Evolutionary conservation across 179 eudicot genomes (phyloP).

Genomic region (Camellia oleifera): DNA sequence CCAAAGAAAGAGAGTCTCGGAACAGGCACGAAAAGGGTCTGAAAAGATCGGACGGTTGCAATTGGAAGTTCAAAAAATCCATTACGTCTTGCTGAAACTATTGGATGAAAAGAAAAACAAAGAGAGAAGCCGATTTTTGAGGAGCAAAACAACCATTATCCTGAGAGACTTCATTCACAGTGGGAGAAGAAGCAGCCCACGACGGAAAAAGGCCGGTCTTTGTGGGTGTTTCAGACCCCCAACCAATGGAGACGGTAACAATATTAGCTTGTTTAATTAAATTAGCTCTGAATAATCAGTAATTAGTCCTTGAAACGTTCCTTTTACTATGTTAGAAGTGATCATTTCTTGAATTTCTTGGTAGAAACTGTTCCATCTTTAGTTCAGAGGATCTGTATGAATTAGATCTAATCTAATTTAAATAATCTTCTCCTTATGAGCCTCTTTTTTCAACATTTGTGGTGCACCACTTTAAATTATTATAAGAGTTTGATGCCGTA

Average conservation of each 20-base stretch:
- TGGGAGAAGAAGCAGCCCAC: slow-evolving; percentile 47
- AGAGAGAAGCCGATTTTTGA: slow-evolving; percentile 41
- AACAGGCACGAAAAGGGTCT: slow-evolving; percentile 66
- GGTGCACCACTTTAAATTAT: background rate
- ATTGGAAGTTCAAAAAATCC: slow-evolving; percentile 69
- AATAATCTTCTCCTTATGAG: slow-evolving; percentile 16
- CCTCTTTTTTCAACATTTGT: background rate
- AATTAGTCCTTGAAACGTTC: background rate
- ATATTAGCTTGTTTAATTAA: background rate
- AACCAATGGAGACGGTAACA: slow-evolving; percentile 14
- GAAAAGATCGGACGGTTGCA: slow-evolving; percentile 71
- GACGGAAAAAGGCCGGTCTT: slow-evolving; percentile 44
- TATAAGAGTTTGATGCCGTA: background rate
- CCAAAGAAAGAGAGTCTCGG: slow-evolving; percentile 40
- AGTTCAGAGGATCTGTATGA: slow-evolving; percentile 16
- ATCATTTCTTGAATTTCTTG: slow-evolving; percentile 16
- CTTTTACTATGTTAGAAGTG: background rate
- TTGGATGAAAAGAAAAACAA: slow-evolving; percentile 61
- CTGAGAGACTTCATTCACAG: slow-evolving; percentile 58
- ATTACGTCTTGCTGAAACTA: slow-evolving; percentile 46
- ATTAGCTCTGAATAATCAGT: slow-evolving; percentile 9
- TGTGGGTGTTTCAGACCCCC: slow-evolving; percentile 75
- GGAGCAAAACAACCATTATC: slow-evolving; percentile 50
- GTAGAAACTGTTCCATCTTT: slow-evolving; percentile 12
- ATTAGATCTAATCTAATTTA: slow-evolving; percentile 26